A percentile compares a stretch with the other conserved stretches of the same genome.
Evolutionary conservation across 2,329 filamentous ascomycete genomes (phyloP).

Genomic region (Apiospora arundinis): DNA sequence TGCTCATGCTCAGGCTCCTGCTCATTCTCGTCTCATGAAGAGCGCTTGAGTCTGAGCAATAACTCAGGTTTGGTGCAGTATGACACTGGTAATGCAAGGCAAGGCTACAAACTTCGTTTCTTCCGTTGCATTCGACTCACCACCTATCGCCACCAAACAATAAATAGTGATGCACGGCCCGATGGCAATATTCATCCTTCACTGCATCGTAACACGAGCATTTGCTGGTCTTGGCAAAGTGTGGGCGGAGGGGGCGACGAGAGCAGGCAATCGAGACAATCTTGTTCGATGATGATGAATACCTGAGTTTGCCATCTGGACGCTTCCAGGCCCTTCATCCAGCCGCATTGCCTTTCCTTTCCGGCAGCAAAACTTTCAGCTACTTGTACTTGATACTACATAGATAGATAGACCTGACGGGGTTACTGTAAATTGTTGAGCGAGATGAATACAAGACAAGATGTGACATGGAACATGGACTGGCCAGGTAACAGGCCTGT

Average conservation of each 20-base stretch:
- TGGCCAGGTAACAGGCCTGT: not conserved
- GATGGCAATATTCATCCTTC: slow-evolving; percentile 18
- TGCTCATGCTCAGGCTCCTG: not conserved
- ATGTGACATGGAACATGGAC: not conserved
- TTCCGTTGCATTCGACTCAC: not conserved
- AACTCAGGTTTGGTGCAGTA: not conserved
- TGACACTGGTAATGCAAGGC: not conserved
- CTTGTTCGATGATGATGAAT: slow-evolving; percentile 19
- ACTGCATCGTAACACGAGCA: slow-evolving; percentile 22
- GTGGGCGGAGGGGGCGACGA: slow-evolving; percentile 13
- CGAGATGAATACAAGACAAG: not conserved
- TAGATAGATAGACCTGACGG: not conserved
- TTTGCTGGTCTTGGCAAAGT: slow-evolving; percentile 19
- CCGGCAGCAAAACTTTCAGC: not conserved
- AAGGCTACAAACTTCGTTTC: not conserved
- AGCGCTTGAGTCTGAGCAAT: not conserved
- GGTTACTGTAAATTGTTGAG: not conserved
- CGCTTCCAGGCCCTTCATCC: slow-evolving; percentile 12
- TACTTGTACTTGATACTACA: not conserved
- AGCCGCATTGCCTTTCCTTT: not conserved
- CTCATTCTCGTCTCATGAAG: not conserved
- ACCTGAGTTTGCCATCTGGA: slow-evolving; percentile 21
- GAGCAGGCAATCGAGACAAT: slow-evolving; percentile 14
- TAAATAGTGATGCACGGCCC: slow-evolving; percentile 10
- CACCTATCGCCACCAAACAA: not conserved